phyloP scores from a whole-genome alignment of 2,329 filamentous ascomycete genomes.

The Talaromyces sp. region DNA sequence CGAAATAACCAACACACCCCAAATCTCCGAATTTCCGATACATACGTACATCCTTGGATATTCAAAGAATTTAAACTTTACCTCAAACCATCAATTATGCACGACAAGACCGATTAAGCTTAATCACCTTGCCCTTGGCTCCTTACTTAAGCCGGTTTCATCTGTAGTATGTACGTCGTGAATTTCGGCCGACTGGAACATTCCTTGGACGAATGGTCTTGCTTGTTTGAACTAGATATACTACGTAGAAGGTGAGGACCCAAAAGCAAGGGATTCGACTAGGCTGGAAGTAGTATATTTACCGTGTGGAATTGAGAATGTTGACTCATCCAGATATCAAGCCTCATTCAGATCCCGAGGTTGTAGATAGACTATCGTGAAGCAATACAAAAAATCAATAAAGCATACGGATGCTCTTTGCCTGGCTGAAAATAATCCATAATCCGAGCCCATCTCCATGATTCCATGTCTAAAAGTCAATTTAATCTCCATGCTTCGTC shows the following conservation, averaged over 20 bases:
- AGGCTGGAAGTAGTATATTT: neutral
- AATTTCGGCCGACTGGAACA: no score
- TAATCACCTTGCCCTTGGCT: neutral
- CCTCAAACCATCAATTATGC: neutral
- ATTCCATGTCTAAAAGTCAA: neutral
- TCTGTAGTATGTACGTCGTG: no score
- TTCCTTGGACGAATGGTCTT: no score
- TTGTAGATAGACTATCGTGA: neutral
- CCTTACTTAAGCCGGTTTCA: neutral
- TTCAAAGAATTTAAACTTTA: neutral
- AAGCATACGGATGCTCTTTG: neutral
- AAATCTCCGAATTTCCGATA: neutral
- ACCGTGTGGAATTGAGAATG: neutral
- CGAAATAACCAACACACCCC: neutral
- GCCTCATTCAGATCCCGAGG: neutral
- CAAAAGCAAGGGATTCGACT: constrained; percentile 2
- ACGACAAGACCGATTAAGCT: neutral
- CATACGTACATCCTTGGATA: neutral
- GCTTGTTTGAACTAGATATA: no score
- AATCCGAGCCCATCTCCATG: neutral
- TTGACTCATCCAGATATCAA: neutral
- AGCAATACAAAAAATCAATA: neutral
- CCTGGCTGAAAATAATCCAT: neutral
- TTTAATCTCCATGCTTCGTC: neutral
- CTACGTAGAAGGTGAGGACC: neutral